Conservation (phyloP, 1,284 basidiomycete genomes). For the Tilletia walkeri region DNA sequence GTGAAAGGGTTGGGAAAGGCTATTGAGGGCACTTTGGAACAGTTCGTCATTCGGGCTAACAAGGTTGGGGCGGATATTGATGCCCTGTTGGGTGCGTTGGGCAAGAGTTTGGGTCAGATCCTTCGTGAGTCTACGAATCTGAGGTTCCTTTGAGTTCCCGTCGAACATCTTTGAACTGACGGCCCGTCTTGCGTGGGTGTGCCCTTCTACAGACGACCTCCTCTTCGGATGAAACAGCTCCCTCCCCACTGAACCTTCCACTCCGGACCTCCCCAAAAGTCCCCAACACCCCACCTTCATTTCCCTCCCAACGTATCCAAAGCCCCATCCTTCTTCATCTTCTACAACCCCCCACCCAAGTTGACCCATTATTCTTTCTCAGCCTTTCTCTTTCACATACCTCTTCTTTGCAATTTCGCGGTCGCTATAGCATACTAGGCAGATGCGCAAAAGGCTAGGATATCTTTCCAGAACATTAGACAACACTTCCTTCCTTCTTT, state of each 20-base stretch:
- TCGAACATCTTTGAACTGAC: too few relatives aligned
- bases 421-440: too few relatives aligned
- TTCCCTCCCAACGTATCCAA: background rate
- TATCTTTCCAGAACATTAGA: too few relatives aligned
- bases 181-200: too few relatives aligned
- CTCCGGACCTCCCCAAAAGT: background rate
- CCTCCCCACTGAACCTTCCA: background rate
- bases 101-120: conserved; percentile 3
- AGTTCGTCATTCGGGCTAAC: background rate
- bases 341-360: too few relatives aligned
- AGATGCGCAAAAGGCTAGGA: too few relatives aligned
- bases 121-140: background rate
- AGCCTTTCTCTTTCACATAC: too few relatives aligned
- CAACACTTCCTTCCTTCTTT: too few relatives aligned
- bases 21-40: background rate
- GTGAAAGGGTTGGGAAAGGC: background rate
- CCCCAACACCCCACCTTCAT: background rate
- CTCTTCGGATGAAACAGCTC: conserved; percentile 7
- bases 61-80: conserved; percentile 10
- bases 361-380: too few relatives aligned
- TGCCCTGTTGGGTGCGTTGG: background rate
- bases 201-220: conserved; percentile 9
- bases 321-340: too few relatives aligned
- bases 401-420: too few relatives aligned
- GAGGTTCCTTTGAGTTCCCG: background rate